Base-by-base conservation (phyloP, 2,329 filamentous ascomycete species). In the Bipolaris oryzae region DNA sequence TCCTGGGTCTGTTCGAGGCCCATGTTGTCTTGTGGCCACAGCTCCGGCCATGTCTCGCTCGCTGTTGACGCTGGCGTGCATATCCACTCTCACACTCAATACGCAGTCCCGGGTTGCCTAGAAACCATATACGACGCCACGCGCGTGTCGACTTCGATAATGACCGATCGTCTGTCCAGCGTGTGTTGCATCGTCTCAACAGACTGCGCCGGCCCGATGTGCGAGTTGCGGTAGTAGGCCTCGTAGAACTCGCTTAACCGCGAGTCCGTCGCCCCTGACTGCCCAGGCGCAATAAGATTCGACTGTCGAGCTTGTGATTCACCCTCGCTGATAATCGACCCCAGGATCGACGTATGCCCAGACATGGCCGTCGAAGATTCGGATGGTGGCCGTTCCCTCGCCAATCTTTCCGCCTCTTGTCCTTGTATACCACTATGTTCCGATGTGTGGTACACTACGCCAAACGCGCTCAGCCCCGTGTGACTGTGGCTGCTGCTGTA, bases 191-290 rank as follows among this genome's bases (percentile, higher is more conserved):
- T 46, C 7, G 23, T 21, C 18, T 58, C 62, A 15, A 65, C 43
- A 3, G 53, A 23, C 34, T 54, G 49, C 16, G 57, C 47, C 16
- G 51, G 21, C 11, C 50, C 57, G 6, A 66, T 46, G 28, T 68
- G 63, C 21, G 73, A 74, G 18, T 71, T 62, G 18, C 74, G 70
- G 59, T 75, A 77, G 61, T 77, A 77, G 0, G 73, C 70, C 20
- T 76, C 74, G 66, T 74, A 76, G 60, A 77, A 75, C n/a, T 77
- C 75, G 62, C 73, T 76, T 44, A 76, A 63, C 16, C 72, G 68
- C 2, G 66, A 50, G 37, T 71, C 68, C n/a, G 62, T 61, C 34
- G 53, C 51, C 21, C 50, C 53, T 7, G 16, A n/a, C n/a, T 61
- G 50, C 11, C 51, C 42, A 18, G 69, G 61, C 20, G 64, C 55